Conservation (phyloP, 352 stramenopile genomes). For the Globisporangium cederbergense region DNA sequence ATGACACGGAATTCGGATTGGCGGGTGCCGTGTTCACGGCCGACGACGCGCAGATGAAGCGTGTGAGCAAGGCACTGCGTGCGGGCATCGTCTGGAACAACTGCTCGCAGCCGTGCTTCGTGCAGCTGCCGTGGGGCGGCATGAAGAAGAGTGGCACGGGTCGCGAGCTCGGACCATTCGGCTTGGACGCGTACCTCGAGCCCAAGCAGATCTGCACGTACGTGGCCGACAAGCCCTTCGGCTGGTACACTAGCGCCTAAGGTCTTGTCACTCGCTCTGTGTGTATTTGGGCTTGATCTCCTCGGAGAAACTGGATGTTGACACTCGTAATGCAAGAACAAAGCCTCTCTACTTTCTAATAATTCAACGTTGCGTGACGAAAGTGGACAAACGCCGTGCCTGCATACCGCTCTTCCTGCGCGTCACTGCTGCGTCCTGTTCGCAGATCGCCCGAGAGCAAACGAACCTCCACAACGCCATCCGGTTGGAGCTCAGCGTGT, state of each 20-base stretch:
- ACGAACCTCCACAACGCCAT: slow-evolving; percentile 12
- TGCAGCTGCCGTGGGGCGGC: slow-evolving; percentile 76
- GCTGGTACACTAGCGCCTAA: slow-evolving; percentile 49
- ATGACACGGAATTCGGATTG: slow-evolving; percentile 76
- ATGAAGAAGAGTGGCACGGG: slow-evolving; percentile 84
- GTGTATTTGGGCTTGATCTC: not conserved
- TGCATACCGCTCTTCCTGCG: not conserved
- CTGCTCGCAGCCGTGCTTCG: slow-evolving; percentile 57
- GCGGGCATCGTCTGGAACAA: slow-evolving; percentile 70
- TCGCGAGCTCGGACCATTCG: slow-evolving; percentile 63
- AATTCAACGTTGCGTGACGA: slow-evolving; percentile 14
- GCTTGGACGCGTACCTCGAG: slow-evolving; percentile 60
- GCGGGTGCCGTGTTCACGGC: slow-evolving; percentile 68
- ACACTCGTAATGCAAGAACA: not conserved
- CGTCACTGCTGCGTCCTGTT: not conserved
- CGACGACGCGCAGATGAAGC: slow-evolving; percentile 42
- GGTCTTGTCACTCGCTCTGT: not conserved
- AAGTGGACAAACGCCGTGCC: slow-evolving; percentile 19
- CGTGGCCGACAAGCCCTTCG: slow-evolving; percentile 63
- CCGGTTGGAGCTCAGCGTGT: slow-evolving; percentile 1
- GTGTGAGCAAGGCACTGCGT: slow-evolving; percentile 53
- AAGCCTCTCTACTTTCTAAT: slow-evolving; percentile 8
- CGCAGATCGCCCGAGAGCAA: slow-evolving; percentile 13
- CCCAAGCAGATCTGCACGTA: slow-evolving; percentile 72
- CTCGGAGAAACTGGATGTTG: not conserved